Percentiles rank a stretch among this genome's conserved stretches.
phyloP scores from a whole-genome alignment of 805 yeast genomes.

The Suhomyces prunicola region DNA sequence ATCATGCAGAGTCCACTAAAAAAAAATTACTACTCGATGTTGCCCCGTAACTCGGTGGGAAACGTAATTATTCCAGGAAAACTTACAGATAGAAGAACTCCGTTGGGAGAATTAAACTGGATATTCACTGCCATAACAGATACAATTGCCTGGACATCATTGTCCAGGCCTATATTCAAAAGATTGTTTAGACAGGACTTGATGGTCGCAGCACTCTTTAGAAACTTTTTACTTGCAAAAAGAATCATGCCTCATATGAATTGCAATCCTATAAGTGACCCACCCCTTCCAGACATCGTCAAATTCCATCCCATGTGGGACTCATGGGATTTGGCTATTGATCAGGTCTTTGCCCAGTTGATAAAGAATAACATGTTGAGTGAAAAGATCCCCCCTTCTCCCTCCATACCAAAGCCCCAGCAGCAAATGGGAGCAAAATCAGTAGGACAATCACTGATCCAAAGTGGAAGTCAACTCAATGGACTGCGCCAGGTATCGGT shows the following conservation, averaged over 20 bases:
- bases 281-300: conserved; percentile 79
- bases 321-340: conserved; percentile 96
- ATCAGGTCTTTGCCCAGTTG: conserved; percentile 80
- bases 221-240: conserved; percentile 89
- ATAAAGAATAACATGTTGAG: conserved; percentile 37
- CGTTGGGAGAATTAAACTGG: conserved; percentile 95
- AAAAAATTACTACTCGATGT: conserved; percentile 46
- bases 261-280: conserved; percentile 93
- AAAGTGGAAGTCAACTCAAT: background rate
- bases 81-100: conserved; percentile 88
- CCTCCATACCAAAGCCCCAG: conserved; percentile 2
- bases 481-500: background rate
- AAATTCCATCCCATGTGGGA: conserved; percentile 94
- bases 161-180: conserved; percentile 85
- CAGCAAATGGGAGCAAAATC: background rate
- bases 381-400: conserved; percentile 1
- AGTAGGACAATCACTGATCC: background rate
- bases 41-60: conserved; percentile 48
- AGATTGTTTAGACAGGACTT: conserved; percentile 89
- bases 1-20: conserved; percentile 74
- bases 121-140: conserved; percentile 97
- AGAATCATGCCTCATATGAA: conserved; percentile 90
- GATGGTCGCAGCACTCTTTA: conserved; percentile 93
- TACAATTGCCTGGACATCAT: conserved; percentile 94
- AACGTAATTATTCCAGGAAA: conserved; percentile 82